These are phyloP conservation scores for Galium porrigens DNA, from an alignment of 305 asterid species.

Conservation along the genomic window DNA sequence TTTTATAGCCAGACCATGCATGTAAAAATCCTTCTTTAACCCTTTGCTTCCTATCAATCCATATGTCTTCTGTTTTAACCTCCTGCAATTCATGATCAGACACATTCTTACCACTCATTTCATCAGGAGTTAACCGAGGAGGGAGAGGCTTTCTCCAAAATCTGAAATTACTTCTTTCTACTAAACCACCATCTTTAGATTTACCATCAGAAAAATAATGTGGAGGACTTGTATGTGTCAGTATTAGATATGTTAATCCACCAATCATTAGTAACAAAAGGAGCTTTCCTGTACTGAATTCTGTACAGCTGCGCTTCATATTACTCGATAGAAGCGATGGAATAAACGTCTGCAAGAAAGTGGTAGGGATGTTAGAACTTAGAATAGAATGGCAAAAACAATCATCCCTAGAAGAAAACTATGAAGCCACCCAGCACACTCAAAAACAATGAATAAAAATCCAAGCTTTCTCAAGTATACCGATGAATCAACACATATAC, in stretches of 20 bases:
- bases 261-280: constrained; percentile 55
- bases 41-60: constrained; percentile 54
- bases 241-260: constrained; percentile 53
- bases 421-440: neutral
- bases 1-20: constrained; percentile 83
- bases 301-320: constrained; percentile 33
- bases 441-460: neutral
- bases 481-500: neutral
- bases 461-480: neutral
- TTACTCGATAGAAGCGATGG: constrained; percentile 37
- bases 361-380: neutral
- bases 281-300: constrained; percentile 81
- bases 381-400: neutral
- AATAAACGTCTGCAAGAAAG: constrained; percentile 45
- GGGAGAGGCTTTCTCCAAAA: constrained; percentile 82
- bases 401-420: neutral
- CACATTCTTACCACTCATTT: constrained; percentile 37
- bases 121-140: constrained; percentile 77
- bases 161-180: constrained; percentile 40
- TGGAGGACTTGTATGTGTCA: constrained; percentile 35
- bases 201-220: constrained; percentile 26
- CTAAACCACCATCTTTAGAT: constrained; percentile 28
- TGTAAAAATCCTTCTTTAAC: constrained; percentile 78
- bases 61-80: constrained; percentile 30
- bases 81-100: constrained; percentile 26